Base-by-base conservation (phyloP, 371 early-diverging fungal species). In the Rhizomucor pusillus region DNA sequence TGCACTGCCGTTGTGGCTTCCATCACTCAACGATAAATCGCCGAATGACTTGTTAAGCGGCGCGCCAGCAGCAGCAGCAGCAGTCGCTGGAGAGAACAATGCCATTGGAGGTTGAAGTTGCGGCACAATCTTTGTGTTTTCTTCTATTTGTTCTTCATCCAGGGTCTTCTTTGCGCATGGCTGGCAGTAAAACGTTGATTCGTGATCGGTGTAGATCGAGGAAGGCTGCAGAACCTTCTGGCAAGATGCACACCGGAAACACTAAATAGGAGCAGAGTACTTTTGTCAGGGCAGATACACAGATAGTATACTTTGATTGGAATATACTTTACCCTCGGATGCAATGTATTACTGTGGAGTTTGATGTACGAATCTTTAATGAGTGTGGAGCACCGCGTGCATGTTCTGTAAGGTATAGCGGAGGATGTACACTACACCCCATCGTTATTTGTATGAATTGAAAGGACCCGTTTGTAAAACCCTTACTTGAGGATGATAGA, bases 401-500 rank as follows among this genome's bases (percentile, higher is more conserved):
- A 69, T 1, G 39, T 20, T 34, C 39, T 19, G 46, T 39, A 39
- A 11, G 43, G 35, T 29, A 29, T 24, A 53, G 25, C 54, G 35
- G 45, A 44, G 10, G 35, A 45, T 11, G 20, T 3, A 16, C 11
- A 25, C n/a, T 40, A 19, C 20, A 40, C 7, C 19, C 40, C 10
- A 44, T 45, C 6, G 5, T 23, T 43, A 45, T 53, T 11, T 35
- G 6, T 33, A 40, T 33, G 45, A 19, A 24, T 40, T 37, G 44
- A 46, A 52, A 33, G 18, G 14, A 25, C n/a, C 36, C 6, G 13
- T 33, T 18, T 12, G 35, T 13, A 50, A 34, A 50, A 34, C 20
- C 37, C 48, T 53, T 50, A 71, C 76, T 34, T 65, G 35, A n/a
- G 66, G 66, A 62, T 76, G 77, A 29, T 65, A 76, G 1, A 73